Evolutionary conservation across 805 yeast genomes (phyloP).

Genomic region (Starmera amethionina): DNA sequence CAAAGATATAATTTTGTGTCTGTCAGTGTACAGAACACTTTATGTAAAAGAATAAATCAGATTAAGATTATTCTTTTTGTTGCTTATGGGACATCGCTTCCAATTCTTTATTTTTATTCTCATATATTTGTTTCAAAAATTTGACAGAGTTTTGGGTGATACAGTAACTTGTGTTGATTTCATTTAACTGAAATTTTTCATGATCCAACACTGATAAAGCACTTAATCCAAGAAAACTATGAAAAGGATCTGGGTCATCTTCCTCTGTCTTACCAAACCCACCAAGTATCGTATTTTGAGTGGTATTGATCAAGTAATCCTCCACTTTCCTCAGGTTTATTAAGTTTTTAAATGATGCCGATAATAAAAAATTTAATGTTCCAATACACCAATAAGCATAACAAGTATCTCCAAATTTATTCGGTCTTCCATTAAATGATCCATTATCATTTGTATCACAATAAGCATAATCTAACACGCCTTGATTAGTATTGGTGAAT

Average conservation of each 20-base stretch:
- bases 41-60: too few species aligned
- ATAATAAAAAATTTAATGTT: conserved; percentile 24
- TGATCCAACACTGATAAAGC: conserved; percentile 23
- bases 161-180: too few species aligned
- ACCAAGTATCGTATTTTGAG: conserved; percentile 59
- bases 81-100: too few species aligned
- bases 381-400: conserved; percentile 79
- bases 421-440: conserved; percentile 81
- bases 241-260: conserved; percentile 63
- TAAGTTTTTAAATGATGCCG: conserved; percentile 28
- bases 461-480: conserved; percentile 20
- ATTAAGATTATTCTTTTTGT: too few species aligned
- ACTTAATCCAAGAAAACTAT: conserved; percentile 53
- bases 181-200: conserved; percentile 1
- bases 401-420: conserved; percentile 79
- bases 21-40: neutral
- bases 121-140: neutral
- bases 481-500: conserved; percentile 21
- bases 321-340: conserved; percentile 26
- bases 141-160: too few species aligned
- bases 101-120: conserved; percentile 1
- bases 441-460: conserved; percentile 49
- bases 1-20: conserved; percentile 6
- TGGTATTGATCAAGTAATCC: conserved; percentile 37
- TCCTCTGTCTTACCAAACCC: conserved; percentile 68